phyloP scores from a whole-genome alignment of 1,284 basidiomycete species.

The Mycosarcoma mackinlayi region DNA sequence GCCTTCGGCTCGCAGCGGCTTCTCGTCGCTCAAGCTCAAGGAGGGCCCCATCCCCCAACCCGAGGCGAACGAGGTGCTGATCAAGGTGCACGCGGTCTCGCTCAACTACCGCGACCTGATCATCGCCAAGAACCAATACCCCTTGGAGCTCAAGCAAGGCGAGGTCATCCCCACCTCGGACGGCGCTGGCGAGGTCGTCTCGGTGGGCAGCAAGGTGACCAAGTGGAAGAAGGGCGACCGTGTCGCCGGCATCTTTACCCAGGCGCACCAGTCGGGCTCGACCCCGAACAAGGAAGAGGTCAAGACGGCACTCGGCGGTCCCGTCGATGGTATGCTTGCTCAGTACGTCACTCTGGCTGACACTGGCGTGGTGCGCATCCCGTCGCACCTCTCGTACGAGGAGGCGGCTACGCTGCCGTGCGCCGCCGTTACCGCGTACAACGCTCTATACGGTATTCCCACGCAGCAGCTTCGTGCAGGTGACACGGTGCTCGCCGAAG shows the following conservation, averaged over 20 bases:
- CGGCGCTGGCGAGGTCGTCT: slow-evolving; percentile 75
- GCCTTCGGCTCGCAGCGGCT: slow-evolving; percentile 38
- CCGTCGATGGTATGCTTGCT: slow-evolving; percentile 73
- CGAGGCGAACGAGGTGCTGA: slow-evolving; percentile 54
- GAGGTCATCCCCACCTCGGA: slow-evolving; percentile 74
- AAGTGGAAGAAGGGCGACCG: slow-evolving; percentile 74
- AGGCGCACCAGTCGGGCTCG: slow-evolving; percentile 66
- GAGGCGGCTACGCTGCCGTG: slow-evolving; percentile 72
- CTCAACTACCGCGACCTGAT: slow-evolving; percentile 68
- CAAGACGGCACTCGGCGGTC: slow-evolving; percentile 71
- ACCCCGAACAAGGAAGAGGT: slow-evolving; percentile 62
- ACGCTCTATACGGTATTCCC: slow-evolving; percentile 70
- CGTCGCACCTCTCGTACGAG: slow-evolving; percentile 72
- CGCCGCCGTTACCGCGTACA: slow-evolving; percentile 73
- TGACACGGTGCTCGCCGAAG: slow-evolving; percentile 72
- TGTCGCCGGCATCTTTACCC: slow-evolving; percentile 69
- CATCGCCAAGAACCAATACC: slow-evolving; percentile 48
- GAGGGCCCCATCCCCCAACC: slow-evolving; percentile 47
- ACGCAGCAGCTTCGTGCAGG: slow-evolving; percentile 70
- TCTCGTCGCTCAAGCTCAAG: slow-evolving; percentile 36
- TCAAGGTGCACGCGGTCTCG: slow-evolving; percentile 68
- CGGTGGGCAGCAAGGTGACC: slow-evolving; percentile 73
- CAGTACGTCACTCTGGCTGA: slow-evolving; percentile 70
- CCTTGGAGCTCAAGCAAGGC: slow-evolving; percentile 44
- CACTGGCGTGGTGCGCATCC: slow-evolving; percentile 54